These are phyloP conservation scores for Cynara cardunculus DNA, from an alignment of 129 eudicot species.

Conservation along the genomic window DNA sequence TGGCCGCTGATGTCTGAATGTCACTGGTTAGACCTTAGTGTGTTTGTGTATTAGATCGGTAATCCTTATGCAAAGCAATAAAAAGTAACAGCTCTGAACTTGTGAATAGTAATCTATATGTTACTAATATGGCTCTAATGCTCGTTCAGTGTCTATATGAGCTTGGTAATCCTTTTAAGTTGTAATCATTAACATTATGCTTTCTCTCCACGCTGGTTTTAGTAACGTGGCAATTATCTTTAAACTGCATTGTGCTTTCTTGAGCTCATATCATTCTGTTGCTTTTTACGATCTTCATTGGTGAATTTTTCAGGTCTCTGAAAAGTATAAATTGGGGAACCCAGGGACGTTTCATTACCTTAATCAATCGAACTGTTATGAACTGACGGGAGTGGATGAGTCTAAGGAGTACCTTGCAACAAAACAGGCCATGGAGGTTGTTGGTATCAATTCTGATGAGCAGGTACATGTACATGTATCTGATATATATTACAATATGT, in stretches of 20 bases:
- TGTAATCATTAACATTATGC: not conserved
- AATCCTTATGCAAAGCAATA: too few relatives aligned
- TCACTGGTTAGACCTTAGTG: too few relatives aligned
- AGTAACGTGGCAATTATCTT: not conserved
- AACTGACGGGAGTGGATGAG: constrained; percentile 69
- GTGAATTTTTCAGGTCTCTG: constrained; percentile 49
- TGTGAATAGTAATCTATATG: not conserved
- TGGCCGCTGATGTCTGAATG: too few relatives aligned
- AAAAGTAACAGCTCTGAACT: too few relatives aligned
- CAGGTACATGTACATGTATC: constrained; percentile 49
- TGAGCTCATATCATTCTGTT: not conserved
- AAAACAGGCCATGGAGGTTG: constrained; percentile 78
- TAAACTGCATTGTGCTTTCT: not conserved
- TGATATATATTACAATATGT: not conserved
- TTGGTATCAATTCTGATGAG: constrained; percentile 78
- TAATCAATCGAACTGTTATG: constrained; percentile 75
- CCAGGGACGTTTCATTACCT: constrained; percentile 76
- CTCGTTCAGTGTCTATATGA: not conserved
- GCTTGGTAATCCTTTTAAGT: not conserved
- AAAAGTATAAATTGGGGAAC: constrained; percentile 70
- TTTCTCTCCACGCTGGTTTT: not conserved
- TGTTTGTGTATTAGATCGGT: too few relatives aligned
- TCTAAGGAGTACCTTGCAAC: constrained; percentile 71
- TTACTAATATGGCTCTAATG: not conserved
- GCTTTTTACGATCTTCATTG: not conserved